A percentile compares a stretch with the other conserved stretches of the same genome.
phyloP scores from a whole-genome alignment of 805 yeast species.

The Candida michaelii region DNA sequence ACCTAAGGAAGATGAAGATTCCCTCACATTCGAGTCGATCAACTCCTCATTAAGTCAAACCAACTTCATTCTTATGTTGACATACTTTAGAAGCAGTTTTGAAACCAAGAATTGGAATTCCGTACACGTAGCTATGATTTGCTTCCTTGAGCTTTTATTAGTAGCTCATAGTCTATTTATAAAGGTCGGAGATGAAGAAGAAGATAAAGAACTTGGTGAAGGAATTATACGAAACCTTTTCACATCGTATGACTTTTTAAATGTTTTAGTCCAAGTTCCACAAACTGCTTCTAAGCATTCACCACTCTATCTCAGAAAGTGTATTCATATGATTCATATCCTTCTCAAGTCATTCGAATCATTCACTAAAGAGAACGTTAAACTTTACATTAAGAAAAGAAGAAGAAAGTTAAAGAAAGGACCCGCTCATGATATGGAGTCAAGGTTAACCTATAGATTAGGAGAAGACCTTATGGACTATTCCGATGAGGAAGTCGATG shows the following conservation, averaged over 20 bases:
- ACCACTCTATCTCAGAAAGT: conserved; percentile 56
- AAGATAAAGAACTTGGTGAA: conserved; percentile 47
- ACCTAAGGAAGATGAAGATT: conserved; percentile 24
- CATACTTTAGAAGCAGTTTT: conserved; percentile 43
- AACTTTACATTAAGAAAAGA: conserved; percentile 47
- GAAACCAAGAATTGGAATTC: conserved; percentile 53
- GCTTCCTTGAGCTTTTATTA: conserved; percentile 62
- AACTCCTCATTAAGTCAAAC: conserved; percentile 62
- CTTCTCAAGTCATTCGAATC: conserved; percentile 67
- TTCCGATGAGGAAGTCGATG: conserved; percentile 35
- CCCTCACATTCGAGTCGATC: conserved; percentile 42
- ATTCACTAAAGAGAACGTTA: conserved; percentile 57
- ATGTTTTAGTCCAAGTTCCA: conserved; percentile 57
- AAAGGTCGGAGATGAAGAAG: conserved; percentile 39
- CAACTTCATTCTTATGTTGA: conserved; percentile 53
- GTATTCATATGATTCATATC: conserved; percentile 64
- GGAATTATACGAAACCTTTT: conserved; percentile 70
- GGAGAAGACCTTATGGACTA: conserved; percentile 30
- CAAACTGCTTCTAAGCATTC: conserved; percentile 64
- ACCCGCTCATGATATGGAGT: conserved; percentile 23
- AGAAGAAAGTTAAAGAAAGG: conserved; percentile 33
- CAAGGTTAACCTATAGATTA: conserved; percentile 11
- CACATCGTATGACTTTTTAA: conserved; percentile 59
- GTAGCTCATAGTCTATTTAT: conserved; percentile 45
- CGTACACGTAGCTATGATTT: conserved; percentile 66